Evolutionary conservation across 164 flowering plant species (phyloP).

Genomic region (Vitis labrusca): DNA sequence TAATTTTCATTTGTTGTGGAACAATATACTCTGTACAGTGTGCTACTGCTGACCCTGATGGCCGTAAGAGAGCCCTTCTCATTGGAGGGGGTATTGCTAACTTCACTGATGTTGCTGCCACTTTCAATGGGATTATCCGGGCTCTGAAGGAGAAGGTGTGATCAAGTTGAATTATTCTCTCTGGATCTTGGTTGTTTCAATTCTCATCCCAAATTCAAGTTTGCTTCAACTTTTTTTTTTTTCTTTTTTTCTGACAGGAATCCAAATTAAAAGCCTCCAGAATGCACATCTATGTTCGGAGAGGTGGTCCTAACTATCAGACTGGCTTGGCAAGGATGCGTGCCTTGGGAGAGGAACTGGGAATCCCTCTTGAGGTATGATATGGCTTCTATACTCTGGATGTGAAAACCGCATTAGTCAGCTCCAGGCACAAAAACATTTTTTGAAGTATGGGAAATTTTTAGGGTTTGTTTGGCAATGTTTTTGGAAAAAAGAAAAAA

Average conservation of each 20-base stretch:
- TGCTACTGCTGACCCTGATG: slow-evolving; percentile 84
- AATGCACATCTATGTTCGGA: slow-evolving; percentile 85
- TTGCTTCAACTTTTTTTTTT: not conserved
- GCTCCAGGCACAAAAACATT: no score
- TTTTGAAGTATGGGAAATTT: no score
- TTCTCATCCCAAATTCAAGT: not conserved
- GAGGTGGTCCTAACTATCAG: slow-evolving; percentile 97
- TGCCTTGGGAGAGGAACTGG: slow-evolving; percentile 76
- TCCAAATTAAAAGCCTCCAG: slow-evolving; percentile 81
- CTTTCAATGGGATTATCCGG: slow-evolving; percentile 81
- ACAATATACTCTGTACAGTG: slow-evolving; percentile 45
- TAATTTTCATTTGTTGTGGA: not conserved
- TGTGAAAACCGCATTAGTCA: no score
- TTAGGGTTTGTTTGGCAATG: no score
- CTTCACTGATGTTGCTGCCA: slow-evolving; percentile 92
- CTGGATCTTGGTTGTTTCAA: no score
- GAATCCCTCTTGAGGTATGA: slow-evolving; percentile 83
- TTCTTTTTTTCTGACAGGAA: slow-evolving; percentile 41
- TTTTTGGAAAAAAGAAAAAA: no score
- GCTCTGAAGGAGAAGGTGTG: slow-evolving; percentile 68
- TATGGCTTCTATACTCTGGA: no score
- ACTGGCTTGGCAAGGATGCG: slow-evolving; percentile 90
- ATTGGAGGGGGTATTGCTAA: slow-evolving; percentile 95
- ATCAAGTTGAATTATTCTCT: not conserved
- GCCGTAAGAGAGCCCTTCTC: slow-evolving; percentile 82